A percentile compares a stretch with the other conserved stretches of the same genome.
Evolutionary conservation across 805 yeast genomes (phyloP).

Genomic region (Clavispora vitiphila): DNA sequence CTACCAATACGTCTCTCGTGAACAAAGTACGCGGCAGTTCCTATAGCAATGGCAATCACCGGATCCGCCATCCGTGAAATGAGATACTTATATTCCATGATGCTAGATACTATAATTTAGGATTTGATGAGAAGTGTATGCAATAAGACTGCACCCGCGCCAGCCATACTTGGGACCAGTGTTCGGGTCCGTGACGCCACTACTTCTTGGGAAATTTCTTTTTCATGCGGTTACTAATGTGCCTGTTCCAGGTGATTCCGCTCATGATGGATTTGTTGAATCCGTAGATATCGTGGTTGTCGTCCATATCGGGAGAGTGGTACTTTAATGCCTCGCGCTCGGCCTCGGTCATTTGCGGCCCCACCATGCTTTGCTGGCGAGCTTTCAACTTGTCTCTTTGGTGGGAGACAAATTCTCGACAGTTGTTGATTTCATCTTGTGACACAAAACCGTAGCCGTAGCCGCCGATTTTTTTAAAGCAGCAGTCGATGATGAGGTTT

Average conservation of each 20-base stretch:
- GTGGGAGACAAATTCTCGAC: constrained; percentile 71
- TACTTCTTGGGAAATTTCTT: constrained; percentile 15
- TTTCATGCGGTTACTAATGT: constrained; percentile 51
- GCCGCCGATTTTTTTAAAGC: constrained; percentile 69
- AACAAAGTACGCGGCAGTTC: constrained; percentile 57
- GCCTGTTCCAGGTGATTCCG: constrained; percentile 63
- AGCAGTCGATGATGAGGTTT: constrained; percentile 60
- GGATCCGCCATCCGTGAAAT: constrained; percentile 59
- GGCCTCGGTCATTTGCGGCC: constrained; percentile 34
- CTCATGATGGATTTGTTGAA: constrained; percentile 41
- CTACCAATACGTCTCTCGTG: constrained; percentile 58
- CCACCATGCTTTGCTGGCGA: constrained; percentile 23
- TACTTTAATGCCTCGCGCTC: constrained; percentile 30
- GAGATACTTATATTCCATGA: constrained; percentile 42
- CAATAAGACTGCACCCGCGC: background rate
- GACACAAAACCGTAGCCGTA: constrained; percentile 64
- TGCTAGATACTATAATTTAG: background rate
- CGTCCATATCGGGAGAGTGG: constrained; percentile 15
- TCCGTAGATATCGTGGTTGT: constrained; percentile 41
- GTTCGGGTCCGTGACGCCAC: background rate
- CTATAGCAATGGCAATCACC: constrained; percentile 55
- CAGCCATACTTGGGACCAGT: too few species aligned
- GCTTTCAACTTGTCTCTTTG: constrained; percentile 42
- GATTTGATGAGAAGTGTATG: background rate
- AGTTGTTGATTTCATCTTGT: constrained; percentile 75